These are phyloP conservation scores for Phialophora expanda DNA, from an alignment of 2,329 filamentous ascomycete species.

Conservation along the genomic window DNA sequence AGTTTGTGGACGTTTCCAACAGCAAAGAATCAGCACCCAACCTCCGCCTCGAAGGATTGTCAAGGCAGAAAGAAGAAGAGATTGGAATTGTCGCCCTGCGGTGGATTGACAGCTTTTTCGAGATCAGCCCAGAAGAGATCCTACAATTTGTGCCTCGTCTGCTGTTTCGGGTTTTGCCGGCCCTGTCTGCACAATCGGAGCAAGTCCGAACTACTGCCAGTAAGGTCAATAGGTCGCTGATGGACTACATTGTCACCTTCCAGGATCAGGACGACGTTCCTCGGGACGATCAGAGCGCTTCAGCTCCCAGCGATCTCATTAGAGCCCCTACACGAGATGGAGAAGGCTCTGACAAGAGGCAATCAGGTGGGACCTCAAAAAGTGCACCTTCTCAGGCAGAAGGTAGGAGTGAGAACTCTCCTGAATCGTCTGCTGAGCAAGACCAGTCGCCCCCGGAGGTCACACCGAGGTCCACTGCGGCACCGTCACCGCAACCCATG, in stretches of 20 bases:
- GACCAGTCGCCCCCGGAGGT: conserved; percentile 42
- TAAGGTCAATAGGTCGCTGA: conserved; percentile 85
- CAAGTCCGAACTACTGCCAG: conserved; percentile 85
- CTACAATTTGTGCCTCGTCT: conserved; percentile 92
- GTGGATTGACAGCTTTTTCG: conserved; percentile 96
- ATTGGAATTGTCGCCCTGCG: conserved; percentile 87
- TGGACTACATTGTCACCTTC: conserved; percentile 92
- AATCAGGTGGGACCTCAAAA: conserved; percentile 44
- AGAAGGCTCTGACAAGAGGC: conserved; percentile 42
- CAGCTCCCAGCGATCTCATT: conserved; percentile 51
- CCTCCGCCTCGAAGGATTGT: conserved; percentile 39
- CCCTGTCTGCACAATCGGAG: conserved; percentile 90
- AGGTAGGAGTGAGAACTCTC: conserved; percentile 19
- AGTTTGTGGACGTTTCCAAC: conserved; percentile 69
- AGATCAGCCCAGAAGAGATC: conserved; percentile 96
- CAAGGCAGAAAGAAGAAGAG: conserved; percentile 72
- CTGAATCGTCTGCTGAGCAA: conserved; percentile 23
- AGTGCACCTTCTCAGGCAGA: conserved; percentile 39
- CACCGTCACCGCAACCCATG: conserved; percentile 50
- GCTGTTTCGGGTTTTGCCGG: conserved; percentile 86
- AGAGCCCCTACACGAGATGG: conserved; percentile 37
- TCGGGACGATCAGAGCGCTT: conserved; percentile 43
- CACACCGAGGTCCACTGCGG: conserved; percentile 51
- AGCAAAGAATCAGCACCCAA: conserved; percentile 34
- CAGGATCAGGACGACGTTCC: conserved; percentile 71